Percentiles rank a stretch among this genome's conserved stretches.
Evolutionary conservation across 2,329 filamentous ascomycete species (phyloP).

Genomic region (Epichloe sibirici): DNA sequence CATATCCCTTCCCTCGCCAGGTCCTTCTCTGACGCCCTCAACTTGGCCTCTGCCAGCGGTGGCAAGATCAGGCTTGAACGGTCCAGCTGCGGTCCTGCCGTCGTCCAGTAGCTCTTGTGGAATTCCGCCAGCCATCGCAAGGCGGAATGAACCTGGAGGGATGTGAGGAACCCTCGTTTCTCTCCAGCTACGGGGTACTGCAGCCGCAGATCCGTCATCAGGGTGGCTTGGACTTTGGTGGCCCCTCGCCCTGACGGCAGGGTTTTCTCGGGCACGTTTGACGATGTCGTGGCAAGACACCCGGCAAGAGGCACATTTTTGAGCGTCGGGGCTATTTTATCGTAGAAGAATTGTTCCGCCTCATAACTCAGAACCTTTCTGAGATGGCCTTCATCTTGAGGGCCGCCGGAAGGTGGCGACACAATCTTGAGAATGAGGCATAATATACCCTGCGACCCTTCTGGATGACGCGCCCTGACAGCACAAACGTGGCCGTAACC

Average conservation of each 20-base stretch:
- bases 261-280: conserved; percentile 13
- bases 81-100: conserved; percentile 9
- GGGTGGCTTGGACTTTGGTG: conserved; percentile 32
- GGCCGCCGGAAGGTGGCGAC: conserved; percentile 30
- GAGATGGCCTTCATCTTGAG: conserved; percentile 44
- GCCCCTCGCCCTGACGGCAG: conserved; percentile 17
- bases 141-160: conserved; percentile 37
- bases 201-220: conserved; percentile 43
- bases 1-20: conserved; percentile 29
- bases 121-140: conserved; percentile 53
- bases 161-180: conserved; percentile 34
- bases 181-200: conserved; percentile 44
- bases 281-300: conserved; percentile 32
- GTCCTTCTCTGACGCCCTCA: conserved; percentile 10
- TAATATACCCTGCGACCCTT: conserved; percentile 12
- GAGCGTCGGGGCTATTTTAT: conserved; percentile 38
- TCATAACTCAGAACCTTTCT: conserved; percentile 56
- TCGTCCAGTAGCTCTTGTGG: conserved; percentile 40
- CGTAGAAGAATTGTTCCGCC: conserved; percentile 56
- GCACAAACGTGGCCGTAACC: conserved; percentile 45
- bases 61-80: conserved; percentile 31
- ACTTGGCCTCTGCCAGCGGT: conserved; percentile 40
- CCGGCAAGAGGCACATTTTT: conserved; percentile 34
- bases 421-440: conserved; percentile 49
- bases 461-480: conserved; percentile 29